phyloP scores from a whole-genome alignment of 768 basidiomycete genomes.

The Mycena maculata region DNA sequence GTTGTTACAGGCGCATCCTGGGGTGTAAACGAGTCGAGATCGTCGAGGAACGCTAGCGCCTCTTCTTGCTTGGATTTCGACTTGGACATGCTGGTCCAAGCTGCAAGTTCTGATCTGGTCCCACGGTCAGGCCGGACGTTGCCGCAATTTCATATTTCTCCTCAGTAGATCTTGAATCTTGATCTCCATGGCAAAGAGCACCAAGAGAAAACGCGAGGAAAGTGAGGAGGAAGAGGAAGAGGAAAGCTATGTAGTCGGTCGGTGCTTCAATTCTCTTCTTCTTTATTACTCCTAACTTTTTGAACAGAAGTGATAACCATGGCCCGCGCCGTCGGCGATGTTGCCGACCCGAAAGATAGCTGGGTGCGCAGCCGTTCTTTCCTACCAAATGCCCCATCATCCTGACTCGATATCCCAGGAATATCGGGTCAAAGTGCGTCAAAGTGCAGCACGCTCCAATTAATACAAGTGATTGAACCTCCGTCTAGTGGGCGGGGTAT shows the following conservation, averaged over 20 bases:
- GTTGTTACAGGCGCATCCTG: constrained; percentile 35
- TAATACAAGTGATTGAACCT: background rate
- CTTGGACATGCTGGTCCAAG: constrained; percentile 52
- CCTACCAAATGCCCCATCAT: too few relatives aligned
- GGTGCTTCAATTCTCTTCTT: background rate
- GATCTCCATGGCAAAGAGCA: too few relatives aligned
- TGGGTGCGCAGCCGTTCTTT: constrained; percentile 2
- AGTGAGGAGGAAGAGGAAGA: too few relatives aligned
- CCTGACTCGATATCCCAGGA: background rate
- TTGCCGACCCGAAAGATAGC: background rate
- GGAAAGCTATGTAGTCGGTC: constrained; percentile 20
- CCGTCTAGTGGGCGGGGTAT: constrained; percentile 64
- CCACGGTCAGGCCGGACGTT: too few relatives aligned
- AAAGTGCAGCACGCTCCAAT: background rate
- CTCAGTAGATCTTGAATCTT: too few relatives aligned
- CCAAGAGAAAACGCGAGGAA: constrained; percentile 16
- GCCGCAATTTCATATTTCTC: too few relatives aligned
- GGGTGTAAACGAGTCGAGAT: constrained; percentile 85
- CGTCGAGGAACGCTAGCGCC: constrained; percentile 92
- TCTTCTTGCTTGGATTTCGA: constrained; percentile 87
- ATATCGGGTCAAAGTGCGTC: constrained; percentile 9
- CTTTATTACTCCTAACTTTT: background rate
- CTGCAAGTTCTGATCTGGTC: too few relatives aligned
- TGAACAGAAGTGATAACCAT: constrained; percentile 16
- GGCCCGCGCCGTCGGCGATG: constrained; percentile 3